Base-by-base conservation (phyloP, 2,329 filamentous ascomycete species). In the Phoma herbarum region DNA sequence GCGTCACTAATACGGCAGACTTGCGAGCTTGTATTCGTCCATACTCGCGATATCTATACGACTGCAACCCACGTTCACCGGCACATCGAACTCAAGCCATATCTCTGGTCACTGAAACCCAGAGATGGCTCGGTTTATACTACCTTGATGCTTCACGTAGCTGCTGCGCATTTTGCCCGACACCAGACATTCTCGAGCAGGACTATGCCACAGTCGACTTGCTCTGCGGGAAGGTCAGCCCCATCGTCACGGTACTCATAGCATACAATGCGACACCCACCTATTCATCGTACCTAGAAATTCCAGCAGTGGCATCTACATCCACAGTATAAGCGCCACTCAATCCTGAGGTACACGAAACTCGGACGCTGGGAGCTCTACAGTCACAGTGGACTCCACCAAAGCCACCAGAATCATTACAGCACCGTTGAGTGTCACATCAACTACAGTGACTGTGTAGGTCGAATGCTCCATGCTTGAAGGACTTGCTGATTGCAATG, bases 201-300 rank as follows among this genome's bases (percentile, higher is more conserved):
- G 23, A 28, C 11, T 46, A 39, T 28, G 29, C 42, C 8, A 46
- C 29, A 20, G 29, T 29, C 26, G 12, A 45, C 5, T 10, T 33
- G 12, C 22, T 28, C 22, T 52, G 29, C 23, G 22, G 39, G 23
- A 46, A 53, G 50, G 31, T 53, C 25, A n/a, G n/a, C 11, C 3
- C 46, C 12, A 39, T 39, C 25, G 42, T 46, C n/a, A 39, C 31
- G 10, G 23, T 39, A n/a, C 50, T 52, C 23, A 46, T 46, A 6
- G n/a, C n/a, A 8, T 10, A 46, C 31, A 45, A 39, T 11, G 50
- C 31, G 12, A 31, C 22, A 10, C 23, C 41, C 1, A 29, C 46
- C 12, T 39, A 29, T 7, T 52, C 41, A 11, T 52, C 50, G 2
- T 52, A 28, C 10, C 41, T 52, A 4, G 9, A 7, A 1, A 28